These are phyloP conservation scores for Crucibulum laeve DNA, from an alignment of 768 basidiomycete genomes.

Conservation along the genomic window DNA sequence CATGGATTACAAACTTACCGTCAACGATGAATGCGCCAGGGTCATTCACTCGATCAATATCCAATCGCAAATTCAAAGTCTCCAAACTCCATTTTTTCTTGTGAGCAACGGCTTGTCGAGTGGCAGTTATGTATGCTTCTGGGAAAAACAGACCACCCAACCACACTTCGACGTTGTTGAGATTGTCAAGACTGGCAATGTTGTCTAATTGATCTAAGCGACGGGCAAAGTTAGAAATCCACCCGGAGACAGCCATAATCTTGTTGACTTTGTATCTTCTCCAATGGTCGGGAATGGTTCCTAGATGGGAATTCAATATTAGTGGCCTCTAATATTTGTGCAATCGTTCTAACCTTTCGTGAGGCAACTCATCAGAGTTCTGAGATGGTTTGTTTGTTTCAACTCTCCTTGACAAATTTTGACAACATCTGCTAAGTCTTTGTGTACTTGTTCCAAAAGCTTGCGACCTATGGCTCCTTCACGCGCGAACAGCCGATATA, in stretches of 20 bases:
- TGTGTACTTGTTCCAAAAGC: slow-evolving; percentile 73
- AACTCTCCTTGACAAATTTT: slow-evolving; percentile 82
- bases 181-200: slow-evolving; percentile 59
- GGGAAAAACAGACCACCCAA: slow-evolving; percentile 95
- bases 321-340: neutral
- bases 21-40: slow-evolving; percentile 82
- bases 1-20: slow-evolving; percentile 45
- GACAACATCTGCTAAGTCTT: slow-evolving; percentile 77
- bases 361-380: slow-evolving; percentile 84
- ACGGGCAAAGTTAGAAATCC: slow-evolving; percentile 78
- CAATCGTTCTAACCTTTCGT: slow-evolving; percentile 67
- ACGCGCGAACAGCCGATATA: slow-evolving; percentile 84
- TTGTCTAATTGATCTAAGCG: slow-evolving; percentile 81
- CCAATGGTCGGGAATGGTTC: slow-evolving; percentile 88
- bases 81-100: slow-evolving; percentile 91
- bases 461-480: slow-evolving; percentile 80
- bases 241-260: slow-evolving; percentile 76
- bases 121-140: slow-evolving; percentile 93
- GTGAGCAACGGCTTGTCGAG: slow-evolving; percentile 93
- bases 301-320: slow-evolving; percentile 31
- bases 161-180: slow-evolving; percentile 78
- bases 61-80: slow-evolving; percentile 74
- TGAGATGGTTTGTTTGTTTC: slow-evolving; percentile 95
- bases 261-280: slow-evolving; percentile 83
- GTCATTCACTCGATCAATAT: slow-evolving; percentile 77